Evolutionary conservation across 495 filamentous ascomycete genomes (phyloP).

Genomic region (Xylaria flabelliformis): DNA sequence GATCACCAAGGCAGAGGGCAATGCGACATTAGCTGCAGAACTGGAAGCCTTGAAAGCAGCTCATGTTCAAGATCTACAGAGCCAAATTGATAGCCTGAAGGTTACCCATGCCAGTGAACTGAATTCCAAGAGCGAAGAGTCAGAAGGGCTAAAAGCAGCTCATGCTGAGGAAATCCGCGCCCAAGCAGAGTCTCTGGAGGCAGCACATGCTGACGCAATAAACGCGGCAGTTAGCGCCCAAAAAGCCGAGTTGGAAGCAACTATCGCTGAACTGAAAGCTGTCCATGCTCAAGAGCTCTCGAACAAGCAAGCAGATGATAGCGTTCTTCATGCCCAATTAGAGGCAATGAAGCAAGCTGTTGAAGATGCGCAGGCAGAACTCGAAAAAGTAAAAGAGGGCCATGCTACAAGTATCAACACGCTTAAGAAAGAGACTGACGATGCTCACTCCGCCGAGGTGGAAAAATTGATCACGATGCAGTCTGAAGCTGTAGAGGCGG

Average conservation of each 20-base stretch:
- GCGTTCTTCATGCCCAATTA: slow-evolving; percentile 34
- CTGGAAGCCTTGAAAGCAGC: slow-evolving; percentile 49
- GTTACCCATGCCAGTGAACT: slow-evolving; percentile 45
- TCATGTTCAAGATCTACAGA: slow-evolving; percentile 45
- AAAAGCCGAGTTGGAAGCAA: slow-evolving; percentile 31
- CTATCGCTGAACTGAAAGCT: slow-evolving; percentile 37
- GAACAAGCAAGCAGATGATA: slow-evolving; percentile 39
- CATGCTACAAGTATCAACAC: slow-evolving; percentile 49
- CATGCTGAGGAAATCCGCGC: slow-evolving; percentile 43
- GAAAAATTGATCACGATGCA: slow-evolving; percentile 55
- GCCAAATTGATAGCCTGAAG: slow-evolving; percentile 46
- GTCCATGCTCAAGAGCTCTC: slow-evolving; percentile 38
- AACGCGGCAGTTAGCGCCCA: slow-evolving; percentile 25
- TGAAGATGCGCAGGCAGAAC: slow-evolving; percentile 44
- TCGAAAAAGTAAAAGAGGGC: slow-evolving; percentile 47
- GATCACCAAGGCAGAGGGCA: slow-evolving; percentile 48
- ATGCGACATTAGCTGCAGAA: slow-evolving; percentile 45
- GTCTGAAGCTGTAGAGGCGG: slow-evolving; percentile 50
- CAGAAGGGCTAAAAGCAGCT: slow-evolving; percentile 33
- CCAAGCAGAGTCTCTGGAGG: slow-evolving; percentile 38
- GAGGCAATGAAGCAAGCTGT: slow-evolving; percentile 43
- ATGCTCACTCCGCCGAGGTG: slow-evolving; percentile 53
- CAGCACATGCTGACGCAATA: slow-evolving; percentile 25
- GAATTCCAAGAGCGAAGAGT: slow-evolving; percentile 29
- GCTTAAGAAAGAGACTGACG: slow-evolving; percentile 51